These are phyloP conservation scores for Apophysomyces variabilis DNA, from an alignment of 371 early-diverging fungal genomes.

Conservation along the genomic window DNA sequence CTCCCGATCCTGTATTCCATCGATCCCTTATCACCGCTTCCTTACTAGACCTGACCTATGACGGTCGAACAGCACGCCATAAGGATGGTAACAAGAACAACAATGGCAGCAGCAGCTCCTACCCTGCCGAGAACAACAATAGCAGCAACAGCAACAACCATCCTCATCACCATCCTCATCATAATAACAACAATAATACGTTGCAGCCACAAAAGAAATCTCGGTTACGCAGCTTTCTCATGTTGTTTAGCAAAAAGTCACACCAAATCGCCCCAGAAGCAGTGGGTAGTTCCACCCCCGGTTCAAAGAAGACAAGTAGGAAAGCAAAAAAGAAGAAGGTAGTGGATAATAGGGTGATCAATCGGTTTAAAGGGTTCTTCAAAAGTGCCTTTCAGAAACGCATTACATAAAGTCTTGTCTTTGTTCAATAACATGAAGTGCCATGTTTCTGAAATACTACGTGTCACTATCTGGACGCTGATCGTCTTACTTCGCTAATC, in stretches of 20 bases:
- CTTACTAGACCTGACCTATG: not conserved
- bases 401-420: constrained; percentile 14
- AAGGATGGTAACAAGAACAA: constrained; percentile 1
- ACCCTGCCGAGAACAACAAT: too few species aligned
- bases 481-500: too few species aligned
- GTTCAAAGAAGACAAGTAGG: not conserved
- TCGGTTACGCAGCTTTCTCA: not conserved
- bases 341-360: constrained; percentile 20
- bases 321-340: constrained; percentile 14
- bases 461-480: too few species aligned
- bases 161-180: not conserved
- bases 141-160: too few species aligned
- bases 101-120: not conserved
- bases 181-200: constrained; percentile 1
- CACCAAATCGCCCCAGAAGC: constrained; percentile 11
- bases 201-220: constrained; percentile 4
- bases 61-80: not conserved
- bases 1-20: not conserved
- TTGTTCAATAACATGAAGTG: not conserved
- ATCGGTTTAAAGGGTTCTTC: constrained; percentile 22
- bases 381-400: constrained; percentile 29
- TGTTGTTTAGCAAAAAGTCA: constrained; percentile 4
- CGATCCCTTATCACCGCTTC: constrained; percentile 1
- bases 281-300: not conserved
- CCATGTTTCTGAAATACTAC: too few species aligned